Base-by-base conservation (phyloP, 2,329 filamentous ascomycete genomes). In the Diaporthe aspalathi region DNA sequence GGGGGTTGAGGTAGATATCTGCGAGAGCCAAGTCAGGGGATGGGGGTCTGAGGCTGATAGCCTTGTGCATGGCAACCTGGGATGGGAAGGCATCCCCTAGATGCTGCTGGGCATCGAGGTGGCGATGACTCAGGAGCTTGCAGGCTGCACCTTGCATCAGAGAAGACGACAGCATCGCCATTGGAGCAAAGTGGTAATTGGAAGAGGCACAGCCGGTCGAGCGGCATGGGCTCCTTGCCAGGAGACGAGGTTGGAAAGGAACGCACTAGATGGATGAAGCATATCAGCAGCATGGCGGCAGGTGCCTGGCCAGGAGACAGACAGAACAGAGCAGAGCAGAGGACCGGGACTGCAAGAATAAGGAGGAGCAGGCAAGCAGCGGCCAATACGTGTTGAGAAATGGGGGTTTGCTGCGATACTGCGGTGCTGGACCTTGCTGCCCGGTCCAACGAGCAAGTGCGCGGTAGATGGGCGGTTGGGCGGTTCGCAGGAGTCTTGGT, bases 31-130 rank as follows among this genome's bases (percentile, higher is more conserved):
- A 43, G 56, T 65, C 49, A 20, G 53, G 43, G 53, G 56, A 62
- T 45, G 29, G 67, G 70, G 60, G 50, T 38, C 52, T 62, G 67
- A 70, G 67, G 62, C 62, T 70, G 71, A 50, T 52, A 45, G 68
- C n/a, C 60, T 67, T 35, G 43, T 60, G 5, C 63, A 43, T 38
- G 14, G n/a, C 69, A n/a, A 56, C n/a, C 40, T 32, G 54, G 54
- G 52, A 40, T 24, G 50, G 50, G 47, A 52, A 32, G 16, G 32
- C 60, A 50, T 40, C 50, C 45, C 69, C 43, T 71, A 49, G 54
- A 52, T 71, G 65, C 53, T 62, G 16, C 56, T 29, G 53, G 32
- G 52, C 57, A 35, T n/a, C n/a, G n/a, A 60, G 20, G 32, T 40
- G 4, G 11, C 11, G 32, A 20, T 56, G 35, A 12, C 22, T 16